These are phyloP conservation scores for Geranium brycei DNA, from an alignment of 345 rosid genomes.

Conservation along the genomic window DNA sequence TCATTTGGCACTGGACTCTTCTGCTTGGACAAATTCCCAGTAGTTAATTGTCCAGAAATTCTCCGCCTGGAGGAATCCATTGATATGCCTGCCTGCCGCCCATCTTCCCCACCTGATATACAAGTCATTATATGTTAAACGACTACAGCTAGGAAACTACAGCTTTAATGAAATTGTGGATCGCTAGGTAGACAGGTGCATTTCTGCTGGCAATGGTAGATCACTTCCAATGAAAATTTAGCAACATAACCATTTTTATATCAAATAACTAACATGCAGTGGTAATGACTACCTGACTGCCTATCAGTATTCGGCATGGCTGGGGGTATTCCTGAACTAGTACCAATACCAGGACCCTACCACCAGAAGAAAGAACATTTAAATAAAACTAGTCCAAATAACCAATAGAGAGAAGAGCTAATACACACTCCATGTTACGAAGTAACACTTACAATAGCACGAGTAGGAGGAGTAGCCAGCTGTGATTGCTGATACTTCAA, in stretches of 20 bases:
- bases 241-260: no score
- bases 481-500: slow-evolving; percentile 92
- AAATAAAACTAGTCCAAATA: background rate
- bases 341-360: slow-evolving; percentile 64
- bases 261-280: background rate
- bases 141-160: background rate
- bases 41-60: slow-evolving; percentile 42
- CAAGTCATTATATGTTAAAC: no score
- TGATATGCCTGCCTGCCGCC: slow-evolving; percentile 29
- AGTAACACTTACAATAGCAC: slow-evolving; percentile 32
- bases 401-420: slow-evolving; percentile 15
- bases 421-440: background rate
- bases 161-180: background rate
- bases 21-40: slow-evolving; percentile 54
- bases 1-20: slow-evolving; percentile 48
- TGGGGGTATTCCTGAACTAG: slow-evolving; percentile 56
- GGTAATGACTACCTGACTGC: slow-evolving; percentile 36
- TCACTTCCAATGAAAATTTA: no score
- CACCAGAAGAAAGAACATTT: slow-evolving; percentile 10
- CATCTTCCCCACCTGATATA: slow-evolving; percentile 54
- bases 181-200: no score
- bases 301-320: slow-evolving; percentile 34
- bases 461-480: slow-evolving; percentile 62
- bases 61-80: slow-evolving; percentile 66
- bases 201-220: no score